Conservation (phyloP, 1,284 basidiomycete genomes). For the Ustilago nuda region DNA sequence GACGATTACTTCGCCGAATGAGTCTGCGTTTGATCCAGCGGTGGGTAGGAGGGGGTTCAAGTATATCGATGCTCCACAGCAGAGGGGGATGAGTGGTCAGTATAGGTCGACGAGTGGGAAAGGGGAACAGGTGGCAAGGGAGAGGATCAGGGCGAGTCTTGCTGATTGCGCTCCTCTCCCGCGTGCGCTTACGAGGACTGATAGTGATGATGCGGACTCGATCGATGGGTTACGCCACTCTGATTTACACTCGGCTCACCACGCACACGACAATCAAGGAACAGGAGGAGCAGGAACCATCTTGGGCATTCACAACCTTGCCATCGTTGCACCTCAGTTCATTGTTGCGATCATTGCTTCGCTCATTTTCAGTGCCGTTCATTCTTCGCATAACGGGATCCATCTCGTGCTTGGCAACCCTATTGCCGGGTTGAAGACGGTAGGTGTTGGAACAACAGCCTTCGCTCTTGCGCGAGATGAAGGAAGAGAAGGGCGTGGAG, state of each 20-base stretch:
- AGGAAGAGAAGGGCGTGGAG: neutral
- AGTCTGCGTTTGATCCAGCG: neutral
- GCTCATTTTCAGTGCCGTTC: slow-evolving; percentile 78
- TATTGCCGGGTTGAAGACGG: slow-evolving; percentile 59
- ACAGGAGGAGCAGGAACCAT: slow-evolving; percentile 81
- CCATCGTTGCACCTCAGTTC: slow-evolving; percentile 69
- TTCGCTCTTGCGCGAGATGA: too few relatives aligned
- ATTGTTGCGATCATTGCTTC: slow-evolving; percentile 84
- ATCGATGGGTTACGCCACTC: neutral
- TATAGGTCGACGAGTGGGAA: neutral
- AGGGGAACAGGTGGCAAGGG: slow-evolving; percentile 27
- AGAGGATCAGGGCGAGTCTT: slow-evolving; percentile 38
- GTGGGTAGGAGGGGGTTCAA: slow-evolving; percentile 16
- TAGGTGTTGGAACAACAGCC: neutral
- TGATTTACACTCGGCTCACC: neutral
- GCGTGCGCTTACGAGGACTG: neutral
- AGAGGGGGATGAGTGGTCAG: neutral
- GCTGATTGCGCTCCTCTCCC: slow-evolving; percentile 45
- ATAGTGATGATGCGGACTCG: neutral
- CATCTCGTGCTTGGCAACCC: slow-evolving; percentile 28
- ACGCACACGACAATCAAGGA: neutral
- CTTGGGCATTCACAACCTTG: slow-evolving; percentile 92
- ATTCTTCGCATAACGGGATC: slow-evolving; percentile 1
- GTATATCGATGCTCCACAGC: slow-evolving; percentile 22
- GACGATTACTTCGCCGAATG: slow-evolving; percentile 5